These are phyloP conservation scores for Macrophomina pseudophaseolina DNA, from an alignment of 2,329 filamentous ascomycete genomes.

Conservation along the genomic window DNA sequence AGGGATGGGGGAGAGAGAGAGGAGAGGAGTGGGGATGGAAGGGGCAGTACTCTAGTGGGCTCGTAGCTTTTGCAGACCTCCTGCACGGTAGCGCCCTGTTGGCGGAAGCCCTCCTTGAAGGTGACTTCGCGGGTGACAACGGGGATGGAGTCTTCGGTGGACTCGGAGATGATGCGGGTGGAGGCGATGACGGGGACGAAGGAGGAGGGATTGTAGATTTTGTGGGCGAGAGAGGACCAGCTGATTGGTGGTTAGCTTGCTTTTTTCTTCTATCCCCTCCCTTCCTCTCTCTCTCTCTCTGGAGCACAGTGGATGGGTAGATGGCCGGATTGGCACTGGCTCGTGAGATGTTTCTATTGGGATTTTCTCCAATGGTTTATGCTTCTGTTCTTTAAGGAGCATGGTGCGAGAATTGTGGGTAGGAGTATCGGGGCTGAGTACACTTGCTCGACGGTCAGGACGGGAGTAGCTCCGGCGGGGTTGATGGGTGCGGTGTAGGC, in stretches of 20 bases:
- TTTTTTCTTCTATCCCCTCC: neutral
- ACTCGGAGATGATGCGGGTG: constrained; percentile 49
- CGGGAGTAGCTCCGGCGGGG: constrained; percentile 43
- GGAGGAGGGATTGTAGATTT: constrained; percentile 52
- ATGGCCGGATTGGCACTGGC: too few relatives aligned
- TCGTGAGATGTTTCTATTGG: neutral
- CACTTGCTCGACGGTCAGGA: constrained; percentile 43
- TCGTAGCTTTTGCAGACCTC: constrained; percentile 46
- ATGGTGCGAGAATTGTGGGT: neutral
- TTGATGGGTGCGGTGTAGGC: constrained; percentile 54
- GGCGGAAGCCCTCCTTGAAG: constrained; percentile 50
- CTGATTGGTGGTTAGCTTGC: constrained; percentile 29
- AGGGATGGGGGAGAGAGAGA: too few relatives aligned
- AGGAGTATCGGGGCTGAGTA: neutral
- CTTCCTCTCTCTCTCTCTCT: too few relatives aligned
- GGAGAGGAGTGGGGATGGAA: too few relatives aligned
- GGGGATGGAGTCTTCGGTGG: constrained; percentile 32
- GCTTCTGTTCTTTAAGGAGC: neutral
- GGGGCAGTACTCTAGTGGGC: constrained; percentile 20
- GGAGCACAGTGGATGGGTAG: too few relatives aligned
- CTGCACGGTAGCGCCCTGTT: constrained; percentile 32
- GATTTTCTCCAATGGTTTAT: neutral
- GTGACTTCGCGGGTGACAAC: constrained; percentile 43
- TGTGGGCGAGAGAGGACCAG: constrained; percentile 53
- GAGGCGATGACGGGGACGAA: constrained; percentile 52